These are phyloP conservation scores for Xylaria sp. DNA, from an alignment of 2,329 filamentous ascomycete genomes.

Conservation along the genomic window DNA sequence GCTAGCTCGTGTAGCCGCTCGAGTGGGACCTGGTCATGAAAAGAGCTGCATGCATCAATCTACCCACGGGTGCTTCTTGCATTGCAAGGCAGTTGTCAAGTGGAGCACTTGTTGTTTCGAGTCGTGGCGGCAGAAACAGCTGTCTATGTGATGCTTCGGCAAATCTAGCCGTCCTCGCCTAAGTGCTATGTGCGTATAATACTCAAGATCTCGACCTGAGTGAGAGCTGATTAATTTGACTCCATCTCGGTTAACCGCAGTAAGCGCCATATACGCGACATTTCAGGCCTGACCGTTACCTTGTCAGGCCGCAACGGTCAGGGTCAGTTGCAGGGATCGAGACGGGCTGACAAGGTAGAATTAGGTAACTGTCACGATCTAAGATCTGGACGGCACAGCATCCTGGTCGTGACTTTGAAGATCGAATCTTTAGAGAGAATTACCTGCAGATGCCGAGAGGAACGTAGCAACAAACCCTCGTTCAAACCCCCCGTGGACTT, in stretches of 20 bases:
- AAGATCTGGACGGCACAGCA: slow-evolving; percentile 8
- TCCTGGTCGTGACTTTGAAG: slow-evolving; percentile 14
- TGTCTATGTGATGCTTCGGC: slow-evolving; percentile 6
- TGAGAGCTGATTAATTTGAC: background rate
- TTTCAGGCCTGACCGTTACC: background rate
- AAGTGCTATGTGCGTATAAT: slow-evolving; percentile 6
- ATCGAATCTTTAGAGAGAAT: slow-evolving; percentile 11
- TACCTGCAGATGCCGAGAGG: slow-evolving; percentile 14
- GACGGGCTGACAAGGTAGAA: slow-evolving; percentile 10
- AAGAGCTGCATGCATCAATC: slow-evolving; percentile 16
- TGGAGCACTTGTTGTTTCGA: slow-evolving; percentile 9
- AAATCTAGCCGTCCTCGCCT: slow-evolving; percentile 20
- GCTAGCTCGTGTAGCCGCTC: slow-evolving; percentile 23
- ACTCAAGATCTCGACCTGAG: background rate
- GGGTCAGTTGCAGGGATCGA: slow-evolving; percentile 14
- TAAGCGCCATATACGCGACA: slow-evolving; percentile 21
- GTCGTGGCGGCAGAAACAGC: background rate
- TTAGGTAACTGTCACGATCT: slow-evolving; percentile 8
- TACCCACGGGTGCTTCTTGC: background rate
- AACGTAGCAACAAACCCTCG: background rate
- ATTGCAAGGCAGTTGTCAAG: slow-evolving; percentile 8
- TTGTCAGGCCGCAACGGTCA: slow-evolving; percentile 12
- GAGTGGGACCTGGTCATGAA: slow-evolving; percentile 20
- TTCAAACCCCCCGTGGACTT: no score
- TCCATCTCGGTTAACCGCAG: slow-evolving; percentile 16